Percentiles rank a stretch among this genome's conserved stretches.
Conservation (phyloP, 352 stramenopile genomes). For the Globisporangium apiculatum region DNA sequence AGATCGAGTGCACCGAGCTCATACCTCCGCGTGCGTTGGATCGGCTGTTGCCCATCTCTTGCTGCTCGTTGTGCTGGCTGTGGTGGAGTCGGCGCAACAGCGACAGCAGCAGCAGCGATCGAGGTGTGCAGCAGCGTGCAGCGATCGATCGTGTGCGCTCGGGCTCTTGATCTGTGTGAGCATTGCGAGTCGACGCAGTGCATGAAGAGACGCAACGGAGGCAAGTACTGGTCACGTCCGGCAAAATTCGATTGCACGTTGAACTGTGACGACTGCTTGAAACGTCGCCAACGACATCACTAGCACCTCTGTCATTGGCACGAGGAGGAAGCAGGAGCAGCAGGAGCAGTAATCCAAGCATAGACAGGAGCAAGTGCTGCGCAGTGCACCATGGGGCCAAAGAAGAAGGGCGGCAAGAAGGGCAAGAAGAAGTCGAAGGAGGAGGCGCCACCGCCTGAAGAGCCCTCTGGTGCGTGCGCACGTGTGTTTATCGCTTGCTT, state of each 20-base stretch:
- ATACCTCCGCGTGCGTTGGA: constrained; percentile 19
- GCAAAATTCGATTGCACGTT: no score
- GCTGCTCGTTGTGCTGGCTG: neutral
- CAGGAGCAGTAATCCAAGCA: neutral
- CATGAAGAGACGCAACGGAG: no score
- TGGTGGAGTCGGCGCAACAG: no score
- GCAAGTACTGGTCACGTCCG: no score
- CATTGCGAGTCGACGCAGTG: no score
- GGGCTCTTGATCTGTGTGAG: no score
- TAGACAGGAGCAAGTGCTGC: neutral
- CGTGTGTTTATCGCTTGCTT: neutral
- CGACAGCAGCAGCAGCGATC: no score
- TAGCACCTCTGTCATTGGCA: neutral
- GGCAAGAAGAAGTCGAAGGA: constrained; percentile 65
- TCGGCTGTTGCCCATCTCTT: constrained; percentile 32
- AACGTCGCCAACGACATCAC: neutral
- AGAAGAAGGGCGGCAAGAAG: constrained; percentile 69
- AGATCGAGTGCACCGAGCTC: constrained; percentile 21
- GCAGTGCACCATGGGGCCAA: constrained; percentile 36
- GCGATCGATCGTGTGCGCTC: no score
- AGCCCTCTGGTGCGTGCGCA: constrained; percentile 47
- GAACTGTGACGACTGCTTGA: neutral
- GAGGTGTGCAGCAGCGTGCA: no score
- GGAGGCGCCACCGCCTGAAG: constrained; percentile 52
- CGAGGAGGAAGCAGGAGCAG: neutral